A percentile compares a stretch with the other conserved stretches of the same genome.
Evolutionary conservation across 2,329 filamentous ascomycete genomes (phyloP).

Genomic region (Bertia moriformis): DNA sequence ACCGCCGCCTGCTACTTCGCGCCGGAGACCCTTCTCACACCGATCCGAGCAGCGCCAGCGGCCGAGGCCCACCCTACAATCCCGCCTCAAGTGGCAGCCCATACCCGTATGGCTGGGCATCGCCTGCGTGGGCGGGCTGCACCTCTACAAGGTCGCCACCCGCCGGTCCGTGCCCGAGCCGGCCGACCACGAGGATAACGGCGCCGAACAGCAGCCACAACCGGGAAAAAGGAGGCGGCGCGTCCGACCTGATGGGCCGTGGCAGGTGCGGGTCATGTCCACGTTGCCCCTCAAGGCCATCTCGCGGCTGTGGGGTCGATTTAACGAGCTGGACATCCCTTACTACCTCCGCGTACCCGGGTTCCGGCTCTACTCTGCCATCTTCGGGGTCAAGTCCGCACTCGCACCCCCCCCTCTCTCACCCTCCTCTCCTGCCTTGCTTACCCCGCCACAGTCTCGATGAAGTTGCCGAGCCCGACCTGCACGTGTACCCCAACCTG

Average conservation of each 20-base stretch:
- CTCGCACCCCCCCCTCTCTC: neutral
- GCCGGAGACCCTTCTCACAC: neutral
- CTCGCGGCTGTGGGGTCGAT: slow-evolving; percentile 75
- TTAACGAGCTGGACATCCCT: slow-evolving; percentile 79
- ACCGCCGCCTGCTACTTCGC: too few species aligned
- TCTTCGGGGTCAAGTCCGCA: slow-evolving; percentile 71
- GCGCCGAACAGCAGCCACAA: neutral
- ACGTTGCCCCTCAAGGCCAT: slow-evolving; percentile 82
- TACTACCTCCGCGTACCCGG: slow-evolving; percentile 78
- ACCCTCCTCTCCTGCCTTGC: neutral
- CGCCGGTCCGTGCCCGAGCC: too few species aligned
- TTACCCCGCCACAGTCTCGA: slow-evolving; percentile 42
- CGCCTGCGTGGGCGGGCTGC: neutral
- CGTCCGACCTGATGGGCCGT: neutral
- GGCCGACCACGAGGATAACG: neutral
- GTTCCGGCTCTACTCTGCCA: slow-evolving; percentile 78
- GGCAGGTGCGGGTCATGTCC: slow-evolving; percentile 85
- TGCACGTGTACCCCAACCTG: slow-evolving; percentile 81
- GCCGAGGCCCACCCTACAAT: neutral
- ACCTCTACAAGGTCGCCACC: neutral
- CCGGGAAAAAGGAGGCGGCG: neutral
- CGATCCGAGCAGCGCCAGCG: neutral
- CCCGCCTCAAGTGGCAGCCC: neutral
- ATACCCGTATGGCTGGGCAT: neutral
- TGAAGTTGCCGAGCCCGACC: slow-evolving; percentile 76